Evolutionary conservation across 495 filamentous ascomycete genomes (phyloP).

Genomic region (Daldinia childiae): DNA sequence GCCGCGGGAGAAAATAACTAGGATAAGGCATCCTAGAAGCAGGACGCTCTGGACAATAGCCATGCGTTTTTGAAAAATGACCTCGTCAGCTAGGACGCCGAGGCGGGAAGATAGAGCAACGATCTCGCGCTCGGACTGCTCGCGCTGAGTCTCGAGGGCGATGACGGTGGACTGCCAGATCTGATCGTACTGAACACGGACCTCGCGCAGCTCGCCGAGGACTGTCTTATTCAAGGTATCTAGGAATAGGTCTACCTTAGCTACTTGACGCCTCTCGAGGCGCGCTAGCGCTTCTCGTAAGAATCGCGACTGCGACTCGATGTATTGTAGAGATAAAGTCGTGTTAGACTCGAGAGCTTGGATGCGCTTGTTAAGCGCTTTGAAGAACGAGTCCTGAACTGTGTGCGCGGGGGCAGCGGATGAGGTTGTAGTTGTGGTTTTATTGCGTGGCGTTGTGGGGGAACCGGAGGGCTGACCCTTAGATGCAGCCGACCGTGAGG

Average conservation of each 20-base stretch:
- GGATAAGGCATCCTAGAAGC: conserved; percentile 83
- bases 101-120: conserved; percentile 82
- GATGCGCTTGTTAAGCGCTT: conserved; percentile 91
- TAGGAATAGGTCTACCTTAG: conserved; percentile 83
- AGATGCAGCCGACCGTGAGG: conserved; percentile 25
- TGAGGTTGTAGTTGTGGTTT: conserved; percentile 57
- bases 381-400: conserved; percentile 97
- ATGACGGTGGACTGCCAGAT: conserved; percentile 95
- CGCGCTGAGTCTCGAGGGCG: conserved; percentile 85
- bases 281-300: conserved; percentile 90
- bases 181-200: conserved; percentile 89
- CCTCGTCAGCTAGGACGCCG: conserved; percentile 87
- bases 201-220: conserved; percentile 80
- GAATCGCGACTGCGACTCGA: conserved; percentile 93
- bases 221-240: conserved; percentile 87
- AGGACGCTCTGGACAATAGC: conserved; percentile 87
- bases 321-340: conserved; percentile 92
- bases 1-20: conserved; percentile 79
- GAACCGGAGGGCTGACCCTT: conserved; percentile 34
- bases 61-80: conserved; percentile 96
- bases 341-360: conserved; percentile 91
- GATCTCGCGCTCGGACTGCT: conserved; percentile 82
- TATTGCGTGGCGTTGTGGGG: conserved; percentile 50
- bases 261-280: conserved; percentile 87
- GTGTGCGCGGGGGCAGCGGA: conserved; percentile 75